phyloP scores from a whole-genome alignment of 306 rosid genomes.

The Hippophae gyantsensis region DNA sequence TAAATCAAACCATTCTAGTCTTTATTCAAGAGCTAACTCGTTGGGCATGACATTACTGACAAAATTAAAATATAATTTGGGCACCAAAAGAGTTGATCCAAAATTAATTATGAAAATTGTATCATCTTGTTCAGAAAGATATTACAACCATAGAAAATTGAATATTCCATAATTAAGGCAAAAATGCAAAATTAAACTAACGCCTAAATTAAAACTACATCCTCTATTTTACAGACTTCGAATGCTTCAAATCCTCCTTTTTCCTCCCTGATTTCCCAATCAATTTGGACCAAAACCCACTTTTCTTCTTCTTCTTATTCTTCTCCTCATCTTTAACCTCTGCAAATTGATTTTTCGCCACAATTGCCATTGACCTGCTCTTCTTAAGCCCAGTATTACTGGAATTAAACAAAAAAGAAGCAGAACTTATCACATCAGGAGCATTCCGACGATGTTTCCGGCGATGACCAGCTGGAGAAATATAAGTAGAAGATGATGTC shows the following conservation, averaged over 20 bases:
- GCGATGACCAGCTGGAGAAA: constrained; percentile 18
- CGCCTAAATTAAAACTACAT: not conserved
- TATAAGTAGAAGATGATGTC: constrained; percentile 5
- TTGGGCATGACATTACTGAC: too few relatives aligned
- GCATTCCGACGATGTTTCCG: constrained; percentile 23
- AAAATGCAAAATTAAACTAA: too few relatives aligned
- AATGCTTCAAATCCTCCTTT: constrained; percentile 31
- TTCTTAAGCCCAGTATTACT: constrained; percentile 34
- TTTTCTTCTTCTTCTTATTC: constrained; percentile 24
- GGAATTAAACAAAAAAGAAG: constrained; percentile 23
- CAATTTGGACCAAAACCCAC: constrained; percentile 59
- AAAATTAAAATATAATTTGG: too few relatives aligned
- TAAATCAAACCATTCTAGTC: too few relatives aligned
- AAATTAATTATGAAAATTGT: too few relatives aligned
- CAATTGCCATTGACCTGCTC: constrained; percentile 48
- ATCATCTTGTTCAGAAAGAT: too few relatives aligned
- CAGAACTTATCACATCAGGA: constrained; percentile 29
- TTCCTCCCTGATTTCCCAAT: constrained; percentile 37
- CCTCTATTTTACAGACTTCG: constrained; percentile 20
- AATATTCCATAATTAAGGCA: too few relatives aligned
- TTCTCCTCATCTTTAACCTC: not conserved
- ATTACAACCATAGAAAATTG: too few relatives aligned
- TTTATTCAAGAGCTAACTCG: too few relatives aligned
- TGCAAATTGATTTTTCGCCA: constrained; percentile 15
- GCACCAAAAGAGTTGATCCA: too few relatives aligned